Evolutionary conservation across 2,329 filamentous ascomycete genomes (phyloP), one percentile per base, ranked within the genome.

Genomic region (Botrytis cinerea): DNA sequence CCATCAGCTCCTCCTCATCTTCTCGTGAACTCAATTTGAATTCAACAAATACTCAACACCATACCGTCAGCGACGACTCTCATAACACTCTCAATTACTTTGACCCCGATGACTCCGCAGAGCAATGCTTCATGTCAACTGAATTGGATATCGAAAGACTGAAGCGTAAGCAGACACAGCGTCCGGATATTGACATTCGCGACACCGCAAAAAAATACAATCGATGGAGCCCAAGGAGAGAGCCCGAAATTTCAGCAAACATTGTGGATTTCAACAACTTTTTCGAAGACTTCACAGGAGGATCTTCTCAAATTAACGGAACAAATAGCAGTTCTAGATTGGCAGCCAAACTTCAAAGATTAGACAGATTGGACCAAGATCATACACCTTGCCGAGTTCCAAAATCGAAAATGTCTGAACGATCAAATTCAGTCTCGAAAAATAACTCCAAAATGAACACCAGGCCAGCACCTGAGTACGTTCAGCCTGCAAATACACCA

Each of bases 251-350:
- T 74, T 81, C 81, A 46, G 83, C 86, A 70, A 80, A 78, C 67
- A 78, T 77, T 5, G 86, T 85, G 16, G 84, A 83, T 20, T 80
- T 86, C 57, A 83, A 83, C 63, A 81, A 81, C 70, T 83, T 83
- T 32, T 85, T 87, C 74, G 85, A 85, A 45, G 82, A 86, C 60
- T 86, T 87, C 75, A 84, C 85, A 7, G 80, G 83, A 73, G 81
- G 81, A 61, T 81, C 81, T 51, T 81, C 74, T 32, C 66, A 57
- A 68, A 57, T 57, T 32, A 68, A 68, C 57, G 66, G 66, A 68
- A 43, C 66, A 14, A 68, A 68, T 57, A 57, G 45, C 18, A 68
- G 35, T 68, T 43, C 66, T 43, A 68, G 54, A 57, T 68, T 68
- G 32, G 51, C 51, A 5, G 57, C 48, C 25, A 68, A 68, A 57